Evolutionary conservation across 2,329 filamentous ascomycete genomes (phyloP).

Genomic region (Monosporascus sp.): DNA sequence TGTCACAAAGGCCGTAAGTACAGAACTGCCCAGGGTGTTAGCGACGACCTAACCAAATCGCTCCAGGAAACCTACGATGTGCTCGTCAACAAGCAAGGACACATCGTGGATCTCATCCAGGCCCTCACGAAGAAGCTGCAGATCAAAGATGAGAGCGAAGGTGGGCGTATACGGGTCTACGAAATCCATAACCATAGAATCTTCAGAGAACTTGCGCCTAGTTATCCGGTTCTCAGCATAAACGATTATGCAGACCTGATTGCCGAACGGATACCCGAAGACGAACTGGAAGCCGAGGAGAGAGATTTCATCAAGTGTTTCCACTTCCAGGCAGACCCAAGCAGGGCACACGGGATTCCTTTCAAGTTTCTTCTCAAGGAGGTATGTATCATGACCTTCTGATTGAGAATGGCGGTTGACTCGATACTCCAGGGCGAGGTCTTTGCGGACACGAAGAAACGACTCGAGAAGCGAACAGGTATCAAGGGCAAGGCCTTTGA

Average conservation of each 20-base stretch:
- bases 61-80: conserved; percentile 69
- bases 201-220: conserved; percentile 67
- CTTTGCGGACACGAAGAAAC: conserved; percentile 88
- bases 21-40: background rate
- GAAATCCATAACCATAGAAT: conserved; percentile 80
- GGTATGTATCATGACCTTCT: conserved; percentile 40
- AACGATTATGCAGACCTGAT: conserved; percentile 82
- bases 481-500: conserved; percentile 98
- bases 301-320: conserved; percentile 69
- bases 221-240: conserved; percentile 71
- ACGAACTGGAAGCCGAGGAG: conserved; percentile 55
- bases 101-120: conserved; percentile 70
- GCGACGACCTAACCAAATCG: conserved; percentile 17
- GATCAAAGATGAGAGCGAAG: conserved; percentile 65
- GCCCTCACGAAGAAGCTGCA: conserved; percentile 75
- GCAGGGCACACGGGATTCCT: conserved; percentile 77
- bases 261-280: conserved; percentile 73
- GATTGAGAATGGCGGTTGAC: conserved; percentile 3
- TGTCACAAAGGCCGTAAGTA: conserved; percentile 75
- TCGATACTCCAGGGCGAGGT: conserved; percentile 59
- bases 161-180: conserved; percentile 70
- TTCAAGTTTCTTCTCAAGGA: conserved; percentile 85
- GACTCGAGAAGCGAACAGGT: conserved; percentile 86
- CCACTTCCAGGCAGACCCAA: conserved; percentile 89
- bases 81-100: conserved; percentile 81